Percentiles rank a stretch among this genome's conserved stretches.
phyloP scores from a whole-genome alignment of 129 eudicot species.

The Lonicera japonica region DNA sequence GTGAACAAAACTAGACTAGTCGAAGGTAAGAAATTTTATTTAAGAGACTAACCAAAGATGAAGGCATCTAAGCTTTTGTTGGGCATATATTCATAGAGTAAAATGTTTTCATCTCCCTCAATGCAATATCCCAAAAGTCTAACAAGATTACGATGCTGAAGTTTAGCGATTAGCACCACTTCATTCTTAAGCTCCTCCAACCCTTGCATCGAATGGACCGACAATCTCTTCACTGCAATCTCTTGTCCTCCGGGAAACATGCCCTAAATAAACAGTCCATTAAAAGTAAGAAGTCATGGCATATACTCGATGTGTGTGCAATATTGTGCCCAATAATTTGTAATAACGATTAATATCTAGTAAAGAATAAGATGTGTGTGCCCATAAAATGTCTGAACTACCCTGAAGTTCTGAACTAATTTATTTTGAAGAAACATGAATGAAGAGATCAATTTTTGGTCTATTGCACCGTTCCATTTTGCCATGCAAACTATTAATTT shows the following conservation, averaged over 20 bases:
- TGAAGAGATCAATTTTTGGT: too few relatives aligned
- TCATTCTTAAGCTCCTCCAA: slow-evolving; percentile 43
- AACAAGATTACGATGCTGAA: slow-evolving; percentile 56
- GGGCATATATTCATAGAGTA: slow-evolving; percentile 54
- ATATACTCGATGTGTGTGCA: too few relatives aligned
- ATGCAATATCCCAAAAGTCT: slow-evolving; percentile 44
- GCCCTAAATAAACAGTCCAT: slow-evolving; percentile 21
- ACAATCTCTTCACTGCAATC: slow-evolving; percentile 51
- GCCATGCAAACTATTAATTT: too few relatives aligned
- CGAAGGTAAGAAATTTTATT: background rate
- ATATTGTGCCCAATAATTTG: too few relatives aligned
- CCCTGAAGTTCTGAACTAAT: too few relatives aligned
- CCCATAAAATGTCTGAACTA: too few relatives aligned
- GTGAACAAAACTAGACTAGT: background rate
- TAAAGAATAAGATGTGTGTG: too few relatives aligned
- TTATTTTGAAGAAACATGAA: too few relatives aligned
- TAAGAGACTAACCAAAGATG: slow-evolving; percentile 39
- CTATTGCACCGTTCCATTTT: too few relatives aligned
- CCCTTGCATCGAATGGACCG: slow-evolving; percentile 41
- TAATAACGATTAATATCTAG: background rate
- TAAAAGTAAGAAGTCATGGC: background rate
- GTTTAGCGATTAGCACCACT: slow-evolving; percentile 40
- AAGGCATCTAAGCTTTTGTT: slow-evolving; percentile 49
- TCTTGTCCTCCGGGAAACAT: slow-evolving; percentile 31
- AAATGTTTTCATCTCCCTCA: slow-evolving; percentile 34